Evolutionary conservation across 305 asterid genomes (phyloP), one percentile per base, ranked within the genome.

Genomic region (Fraxinus floribunda): DNA sequence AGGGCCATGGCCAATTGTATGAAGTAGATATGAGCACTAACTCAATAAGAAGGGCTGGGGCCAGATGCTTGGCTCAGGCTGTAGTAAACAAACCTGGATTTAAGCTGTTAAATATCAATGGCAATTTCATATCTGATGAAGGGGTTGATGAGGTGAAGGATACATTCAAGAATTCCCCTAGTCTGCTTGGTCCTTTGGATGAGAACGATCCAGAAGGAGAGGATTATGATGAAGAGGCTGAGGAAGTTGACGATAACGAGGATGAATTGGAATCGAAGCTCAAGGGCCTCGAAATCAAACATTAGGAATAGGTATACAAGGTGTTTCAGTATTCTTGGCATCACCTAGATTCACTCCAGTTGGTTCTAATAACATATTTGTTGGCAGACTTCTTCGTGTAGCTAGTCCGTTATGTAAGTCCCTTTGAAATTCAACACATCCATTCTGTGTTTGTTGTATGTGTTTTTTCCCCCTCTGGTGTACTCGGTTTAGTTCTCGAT

Each of bases 131-230:
- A 73, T 95, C 99, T 34, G 99, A 95, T 83, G 98, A 93, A 82
- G 99, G 98, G 79, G 86, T 95, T 79, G 98, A 95, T 84, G 98
- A 95, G 90, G 93, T 95, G 78, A 91, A 85, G 82, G 94, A 87
- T 38, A 46, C 92, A 16, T 95, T 95, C 84, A 94, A 95, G 93
- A 88, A 83, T 83, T 90, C 84, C 80, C 90, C 92, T 13, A 26
- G 57, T 26, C 80, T 89, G 73, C 92, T 95, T 81, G 98, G 98
- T 15, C 95, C 96, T 74, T 82, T 95, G 89, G 98, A 95, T 85
- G 99, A 94, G 80, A 95, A 95, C 77, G 97, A 94, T 84, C 99
- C 99, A 0, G 99, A 95, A 41, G 99, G 99, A 73, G 97, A 93
- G 83, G 98, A 89, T 77, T 89, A 89, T 77, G 93, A 92, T 70